phyloP scores from a whole-genome alignment of 345 rosid genomes.

The Dimocarpus longan region DNA sequence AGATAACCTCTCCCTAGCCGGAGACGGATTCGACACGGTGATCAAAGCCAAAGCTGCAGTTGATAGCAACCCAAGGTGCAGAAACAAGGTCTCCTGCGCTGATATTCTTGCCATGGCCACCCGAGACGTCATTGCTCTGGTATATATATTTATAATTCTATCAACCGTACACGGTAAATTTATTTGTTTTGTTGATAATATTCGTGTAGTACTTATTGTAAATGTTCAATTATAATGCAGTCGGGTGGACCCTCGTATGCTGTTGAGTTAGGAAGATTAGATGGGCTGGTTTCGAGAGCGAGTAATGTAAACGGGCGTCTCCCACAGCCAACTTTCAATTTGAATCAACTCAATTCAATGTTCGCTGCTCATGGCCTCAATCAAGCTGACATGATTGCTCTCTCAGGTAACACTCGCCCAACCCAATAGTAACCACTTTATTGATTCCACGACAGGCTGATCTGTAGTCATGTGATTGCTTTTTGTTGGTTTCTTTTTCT shows the following conservation, averaged over 20 bases:
- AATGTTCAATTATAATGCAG: slow-evolving; percentile 33
- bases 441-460: background rate
- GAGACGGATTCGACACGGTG: slow-evolving; percentile 91
- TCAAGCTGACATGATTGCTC: slow-evolving; percentile 85
- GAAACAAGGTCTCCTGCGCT: slow-evolving; percentile 76
- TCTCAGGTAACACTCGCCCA: slow-evolving; percentile 52
- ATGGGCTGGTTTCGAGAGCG: slow-evolving; percentile 66
- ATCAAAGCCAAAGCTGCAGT: slow-evolving; percentile 76
- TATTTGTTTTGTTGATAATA: background rate
- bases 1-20: slow-evolving; percentile 77
- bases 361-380: slow-evolving; percentile 58
- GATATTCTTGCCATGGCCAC: slow-evolving; percentile 87
- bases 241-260: slow-evolving; percentile 63
- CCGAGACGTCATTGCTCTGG: slow-evolving; percentile 69
- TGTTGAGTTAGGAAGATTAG: slow-evolving; percentile 80
- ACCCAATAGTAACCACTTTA: background rate
- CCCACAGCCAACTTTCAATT: slow-evolving; percentile 59
- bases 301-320: slow-evolving; percentile 60
- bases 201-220: background rate
- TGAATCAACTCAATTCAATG: slow-evolving; percentile 56
- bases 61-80: slow-evolving; percentile 51
- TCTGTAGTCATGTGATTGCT: background rate
- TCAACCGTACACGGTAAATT: background rate
- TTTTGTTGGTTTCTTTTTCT: background rate
- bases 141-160: slow-evolving; percentile 15